A percentile compares a stretch with the other conserved stretches of the same genome.
These are phyloP conservation scores for Brasenia schreberi DNA, from an alignment of 164 flowering plant genomes.

Conservation along the genomic window DNA sequence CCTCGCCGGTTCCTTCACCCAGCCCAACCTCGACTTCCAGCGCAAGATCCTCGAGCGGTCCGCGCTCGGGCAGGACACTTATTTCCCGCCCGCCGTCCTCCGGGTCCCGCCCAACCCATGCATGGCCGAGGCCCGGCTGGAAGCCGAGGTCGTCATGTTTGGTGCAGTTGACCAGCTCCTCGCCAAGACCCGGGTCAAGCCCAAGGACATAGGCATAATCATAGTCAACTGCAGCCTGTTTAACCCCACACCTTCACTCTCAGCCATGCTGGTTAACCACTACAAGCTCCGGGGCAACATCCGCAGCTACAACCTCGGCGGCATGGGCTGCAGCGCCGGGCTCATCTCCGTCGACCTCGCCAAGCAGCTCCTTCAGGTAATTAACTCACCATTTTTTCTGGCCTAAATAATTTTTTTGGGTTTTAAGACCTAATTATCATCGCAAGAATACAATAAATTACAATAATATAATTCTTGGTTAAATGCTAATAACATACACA, in stretches of 20 bases:
- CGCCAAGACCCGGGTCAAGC: conserved; percentile 23
- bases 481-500: not conserved
- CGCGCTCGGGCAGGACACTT: conserved; percentile 59
- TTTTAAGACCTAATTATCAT: not conserved
- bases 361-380: conserved; percentile 67
- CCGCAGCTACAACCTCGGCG: conserved; percentile 55
- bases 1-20: conserved; percentile 40
- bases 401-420: not conserved
- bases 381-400: not conserved
- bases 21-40: conserved; percentile 33
- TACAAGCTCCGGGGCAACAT: conserved; percentile 40
- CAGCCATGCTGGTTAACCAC: conserved; percentile 63
- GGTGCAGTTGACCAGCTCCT: conserved; percentile 48
- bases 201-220: conserved; percentile 39
- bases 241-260: conserved; percentile 56
- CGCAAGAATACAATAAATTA: not conserved
- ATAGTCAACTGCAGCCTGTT: conserved; percentile 52
- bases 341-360: conserved; percentile 78
- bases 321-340: conserved; percentile 85
- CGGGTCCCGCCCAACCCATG: conserved; percentile 18
- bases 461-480: not conserved
- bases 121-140: conserved; percentile 48
- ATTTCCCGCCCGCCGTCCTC: conserved; percentile 36
- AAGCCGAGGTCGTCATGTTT: conserved; percentile 44
- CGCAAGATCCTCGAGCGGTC: conserved; percentile 28